Evolutionary conservation across 2,329 filamentous ascomycete species (phyloP).

Genomic region (Chalara sp.): DNA sequence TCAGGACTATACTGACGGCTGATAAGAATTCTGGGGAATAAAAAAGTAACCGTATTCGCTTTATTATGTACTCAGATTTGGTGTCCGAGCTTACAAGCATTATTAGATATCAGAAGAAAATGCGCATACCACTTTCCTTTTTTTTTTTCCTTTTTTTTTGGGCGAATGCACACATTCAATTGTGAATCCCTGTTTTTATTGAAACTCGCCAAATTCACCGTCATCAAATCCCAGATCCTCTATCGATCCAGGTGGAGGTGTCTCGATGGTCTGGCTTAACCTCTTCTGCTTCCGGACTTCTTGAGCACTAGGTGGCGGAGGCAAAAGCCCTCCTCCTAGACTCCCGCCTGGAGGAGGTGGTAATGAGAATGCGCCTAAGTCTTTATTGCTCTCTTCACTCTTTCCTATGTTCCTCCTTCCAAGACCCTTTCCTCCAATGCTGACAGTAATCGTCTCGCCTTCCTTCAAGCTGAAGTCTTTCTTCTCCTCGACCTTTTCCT

Average conservation of each 20-base stretch:
- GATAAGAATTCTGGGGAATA: too few relatives aligned
- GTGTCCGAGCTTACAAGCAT: too few relatives aligned
- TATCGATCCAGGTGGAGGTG: slow-evolving; percentile 32
- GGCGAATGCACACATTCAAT: too few relatives aligned
- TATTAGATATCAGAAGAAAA: too few relatives aligned
- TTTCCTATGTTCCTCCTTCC: slow-evolving; percentile 19
- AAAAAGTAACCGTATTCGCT: too few relatives aligned
- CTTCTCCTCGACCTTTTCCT: slow-evolving; percentile 41
- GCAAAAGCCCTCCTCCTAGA: slow-evolving; percentile 41
- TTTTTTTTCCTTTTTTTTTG: too few relatives aligned
- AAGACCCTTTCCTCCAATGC: slow-evolving; percentile 51
- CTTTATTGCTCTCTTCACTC: slow-evolving; percentile 18
- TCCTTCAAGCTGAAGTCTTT: slow-evolving; percentile 82
- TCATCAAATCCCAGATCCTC: slow-evolving; percentile 77
- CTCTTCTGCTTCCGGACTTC: slow-evolving; percentile 56
- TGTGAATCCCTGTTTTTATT: slow-evolving; percentile 13
- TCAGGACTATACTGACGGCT: too few relatives aligned
- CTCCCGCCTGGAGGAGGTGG: slow-evolving; percentile 50
- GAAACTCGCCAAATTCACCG: slow-evolving; percentile 81
- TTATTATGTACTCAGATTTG: too few relatives aligned
- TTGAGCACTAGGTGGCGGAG: slow-evolving; percentile 59
- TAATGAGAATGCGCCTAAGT: slow-evolving; percentile 52
- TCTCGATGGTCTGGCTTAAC: slow-evolving; percentile 42
- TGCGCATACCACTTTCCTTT: too few relatives aligned
- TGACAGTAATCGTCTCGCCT: slow-evolving; percentile 82